A percentile compares a stretch with the other conserved stretches of the same genome.
These are phyloP conservation scores for Komagataella pastoris DNA, from an alignment of 805 yeast species.

Conservation along the genomic window DNA sequence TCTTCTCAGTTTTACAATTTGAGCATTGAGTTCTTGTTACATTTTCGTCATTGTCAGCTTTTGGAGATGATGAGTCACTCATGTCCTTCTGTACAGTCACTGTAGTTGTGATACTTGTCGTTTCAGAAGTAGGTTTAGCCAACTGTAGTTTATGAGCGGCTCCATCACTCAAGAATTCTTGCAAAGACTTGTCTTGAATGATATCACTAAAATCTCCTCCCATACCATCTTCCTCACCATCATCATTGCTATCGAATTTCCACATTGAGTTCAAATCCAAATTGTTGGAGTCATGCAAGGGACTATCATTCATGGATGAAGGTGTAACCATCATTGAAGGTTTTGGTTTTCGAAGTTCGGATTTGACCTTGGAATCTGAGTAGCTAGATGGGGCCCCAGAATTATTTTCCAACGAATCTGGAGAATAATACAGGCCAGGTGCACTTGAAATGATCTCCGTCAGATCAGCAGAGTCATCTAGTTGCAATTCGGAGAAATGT, in stretches of 20 bases:
- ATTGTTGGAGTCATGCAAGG: not conserved
- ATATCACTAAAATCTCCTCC: not conserved
- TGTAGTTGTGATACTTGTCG: conserved; percentile 1
- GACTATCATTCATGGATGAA: not conserved
- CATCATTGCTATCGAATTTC: not conserved
- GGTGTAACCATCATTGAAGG: not conserved
- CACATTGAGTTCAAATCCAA: not conserved
- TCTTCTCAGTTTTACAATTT: conserved; percentile 45
- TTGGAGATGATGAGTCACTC: not conserved
- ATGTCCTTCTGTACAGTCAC: not conserved
- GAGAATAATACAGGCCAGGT: conserved; percentile 10
- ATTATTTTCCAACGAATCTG: conserved; percentile 4
- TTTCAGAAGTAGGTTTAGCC: not conserved
- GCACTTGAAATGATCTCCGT: conserved; percentile 7
- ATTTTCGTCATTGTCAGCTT: not conserved
- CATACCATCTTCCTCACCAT: not conserved
- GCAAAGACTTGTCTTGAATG: not conserved
- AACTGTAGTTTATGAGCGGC: not conserved
- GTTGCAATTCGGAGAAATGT: conserved; percentile 2
- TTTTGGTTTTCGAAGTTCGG: not conserved
- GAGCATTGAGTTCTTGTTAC: conserved; percentile 27
- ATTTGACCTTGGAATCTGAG: not conserved
- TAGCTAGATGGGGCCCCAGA: not conserved
- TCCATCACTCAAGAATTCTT: not conserved
- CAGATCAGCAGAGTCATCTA: conserved; percentile 4